A percentile compares a stretch with the other conserved stretches of the same genome.
Evolutionary conservation across 306 rosid genomes (phyloP).

Genomic region (Luffa acutangula): DNA sequence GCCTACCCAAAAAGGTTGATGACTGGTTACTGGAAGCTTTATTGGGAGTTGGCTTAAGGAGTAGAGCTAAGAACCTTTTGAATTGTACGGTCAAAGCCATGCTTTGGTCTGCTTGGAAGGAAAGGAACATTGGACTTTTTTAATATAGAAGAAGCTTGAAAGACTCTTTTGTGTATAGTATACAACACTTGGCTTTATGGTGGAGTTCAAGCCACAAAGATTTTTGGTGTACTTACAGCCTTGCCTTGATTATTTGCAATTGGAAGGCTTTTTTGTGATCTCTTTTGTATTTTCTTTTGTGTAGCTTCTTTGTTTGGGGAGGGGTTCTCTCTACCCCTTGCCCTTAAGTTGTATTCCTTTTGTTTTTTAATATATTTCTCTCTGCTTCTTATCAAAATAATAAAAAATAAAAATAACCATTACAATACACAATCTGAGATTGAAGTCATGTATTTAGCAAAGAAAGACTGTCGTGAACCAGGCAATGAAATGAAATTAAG

Average conservation of each 20-base stretch:
- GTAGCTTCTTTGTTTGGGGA: no score
- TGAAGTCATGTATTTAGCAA: not conserved
- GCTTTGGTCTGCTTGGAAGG: no score
- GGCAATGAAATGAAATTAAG: not conserved
- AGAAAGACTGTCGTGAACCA: not conserved
- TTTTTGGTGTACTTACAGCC: not conserved
- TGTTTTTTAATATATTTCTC: no score
- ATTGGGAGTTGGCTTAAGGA: no score
- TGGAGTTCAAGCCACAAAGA: not conserved
- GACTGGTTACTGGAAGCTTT: no score
- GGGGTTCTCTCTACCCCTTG: no score
- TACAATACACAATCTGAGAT: not conserved
- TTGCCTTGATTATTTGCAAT: not conserved
- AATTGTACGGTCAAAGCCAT: no score
- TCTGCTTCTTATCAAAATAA: no score
- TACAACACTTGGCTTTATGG: not conserved
- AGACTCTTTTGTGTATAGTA: not conserved
- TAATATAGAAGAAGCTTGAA: not conserved
- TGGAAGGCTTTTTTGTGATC: not conserved
- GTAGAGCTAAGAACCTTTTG: no score
- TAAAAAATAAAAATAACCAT: not conserved
- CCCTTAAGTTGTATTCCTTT: no score
- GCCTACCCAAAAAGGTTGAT: no score
- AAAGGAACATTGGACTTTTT: not conserved
- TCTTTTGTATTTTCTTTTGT: not conserved